Base-by-base conservation (phyloP, 2,329 filamentous ascomycete species). In the Alternaria consortialis region DNA sequence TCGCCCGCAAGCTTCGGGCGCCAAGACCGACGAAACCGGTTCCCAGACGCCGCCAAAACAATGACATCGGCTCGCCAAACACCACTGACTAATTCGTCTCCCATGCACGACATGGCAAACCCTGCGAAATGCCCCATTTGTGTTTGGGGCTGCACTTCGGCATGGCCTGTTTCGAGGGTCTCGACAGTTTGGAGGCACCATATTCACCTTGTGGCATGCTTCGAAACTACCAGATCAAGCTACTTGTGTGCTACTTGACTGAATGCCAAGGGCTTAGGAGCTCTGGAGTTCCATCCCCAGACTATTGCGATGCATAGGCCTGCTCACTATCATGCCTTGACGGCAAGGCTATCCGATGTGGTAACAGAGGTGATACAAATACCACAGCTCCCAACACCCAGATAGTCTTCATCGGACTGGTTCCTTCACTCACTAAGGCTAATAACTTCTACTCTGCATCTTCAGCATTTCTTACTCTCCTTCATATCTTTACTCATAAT, bases 41-140 rank as follows among this genome's bases (percentile, higher is more conserved):
- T 58, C 65, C 68, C 71, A 74, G 60, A 77, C 74, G 69, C 67
- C 60, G 64, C 50, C 73, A 71, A 77, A 76, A 77, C 74, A 67
- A 58, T 62, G 58, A 67, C 61, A 60, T 60, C 59, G 60, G 64
- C 65, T 66, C 60, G 58, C 67, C 64, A 74, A 75, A 75, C 74
- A 65, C 52, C 46, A 44, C 50, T 60, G 25, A 54, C 53, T 57
- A 64, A 57, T 66, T 61, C 29, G 11, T 25, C 58, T 48, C 42
- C 36, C 36, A 39, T 42, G 29, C 27, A 23, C 25, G 15, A 27
- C 61, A 68, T 64, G 62, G 63, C 46, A 9, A 11, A 52, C 66
- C 67, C 39, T 29, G 65, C 57, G 37, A 64, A 44, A 70, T 36
- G 47, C 20, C 34, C 37, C 31, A 23, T 56, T 52, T 53, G 8